Conservation (phyloP, 2,329 filamentous ascomycete species). For the Fusarium metavorans region DNA sequence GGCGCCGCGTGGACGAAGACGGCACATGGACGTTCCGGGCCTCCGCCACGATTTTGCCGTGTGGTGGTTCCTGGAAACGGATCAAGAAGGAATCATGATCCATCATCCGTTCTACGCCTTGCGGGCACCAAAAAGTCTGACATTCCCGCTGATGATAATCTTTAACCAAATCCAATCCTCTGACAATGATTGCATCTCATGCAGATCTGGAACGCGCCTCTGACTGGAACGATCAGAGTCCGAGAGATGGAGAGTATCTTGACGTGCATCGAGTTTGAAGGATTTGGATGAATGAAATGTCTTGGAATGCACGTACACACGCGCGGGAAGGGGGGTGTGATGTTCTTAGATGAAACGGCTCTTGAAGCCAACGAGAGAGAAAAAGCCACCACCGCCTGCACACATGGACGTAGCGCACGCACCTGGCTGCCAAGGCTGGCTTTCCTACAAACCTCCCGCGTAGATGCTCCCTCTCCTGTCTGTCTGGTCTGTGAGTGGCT, state of each 20-base stretch:
- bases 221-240: conserved; percentile 2
- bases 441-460: background rate
- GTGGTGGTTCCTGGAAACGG: background rate
- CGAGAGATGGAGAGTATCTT: conserved; percentile 4
- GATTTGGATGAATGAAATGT: background rate
- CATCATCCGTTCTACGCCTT: background rate
- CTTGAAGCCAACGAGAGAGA: conserved; percentile 15
- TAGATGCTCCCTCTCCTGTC: background rate
- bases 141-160: background rate
- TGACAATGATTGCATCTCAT: conserved; percentile 11
- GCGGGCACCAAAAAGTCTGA: conserved; percentile 7
- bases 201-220: conserved; percentile 4
- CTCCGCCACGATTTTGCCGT: background rate
- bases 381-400: conserved; percentile 8
- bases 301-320: background rate
- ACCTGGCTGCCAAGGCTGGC: conserved; percentile 25
- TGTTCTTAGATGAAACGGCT: conserved; percentile 33
- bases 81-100: background rate
- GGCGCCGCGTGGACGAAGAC: background rate
- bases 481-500: conserved; percentile 15
- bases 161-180: background rate
- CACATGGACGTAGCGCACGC: background rate
- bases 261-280: background rate
- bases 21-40: conserved; percentile 7
- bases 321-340: conserved; percentile 2